Evolutionary conservation across 2,329 filamentous ascomycete species (phyloP), one percentile per base, ranked within the genome.

Genomic region (Neobulgaria alba): DNA sequence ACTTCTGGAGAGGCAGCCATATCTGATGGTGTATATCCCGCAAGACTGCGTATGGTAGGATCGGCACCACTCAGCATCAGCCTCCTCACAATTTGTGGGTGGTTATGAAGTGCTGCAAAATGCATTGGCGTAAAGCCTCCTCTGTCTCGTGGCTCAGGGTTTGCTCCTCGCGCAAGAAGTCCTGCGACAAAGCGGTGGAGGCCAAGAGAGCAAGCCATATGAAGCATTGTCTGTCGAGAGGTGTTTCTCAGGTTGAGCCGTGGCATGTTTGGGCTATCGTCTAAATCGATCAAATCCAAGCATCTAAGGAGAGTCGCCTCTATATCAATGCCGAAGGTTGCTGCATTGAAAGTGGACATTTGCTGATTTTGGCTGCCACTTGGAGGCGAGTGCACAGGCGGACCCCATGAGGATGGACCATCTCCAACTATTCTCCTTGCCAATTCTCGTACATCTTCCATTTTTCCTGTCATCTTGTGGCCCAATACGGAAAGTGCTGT

Each of bases 101-200:
- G 80, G 47, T 81, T 77, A 60, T 84, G 81, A 56, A 93, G 73
- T 18, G 83, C 79, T 15, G 87, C 86, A 57, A 90, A 75, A 60
- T 93, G 85, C 65, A 93, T 72, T 10, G 87, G 79, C 3, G 85
- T 87, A 61, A 86, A 90, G 16, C 86, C 86, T 36, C 82, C 82
- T 47, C 79, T 82, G 58, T 94, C 87, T 41, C 78, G 74, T 29
- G 79, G 67, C 54, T 90, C 79, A 1, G 82, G 77, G 55, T 83
- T 82, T 15, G 85, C 85, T n/a, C 85, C 84, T 48, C 85, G 75
- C 8, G 80, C 82, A 15, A 93, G 67, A 18, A 93, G 70, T 20
- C 80, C 85, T 10, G 83, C 83, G 36, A 84, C 84, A 48, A 93
- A 82, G 34, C 83, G 75, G 48, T 80, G 75, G 51, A 87, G 73